These are phyloP conservation scores for Psilocybe sp. DNA, from an alignment of 768 basidiomycete species.

Conservation along the genomic window DNA sequence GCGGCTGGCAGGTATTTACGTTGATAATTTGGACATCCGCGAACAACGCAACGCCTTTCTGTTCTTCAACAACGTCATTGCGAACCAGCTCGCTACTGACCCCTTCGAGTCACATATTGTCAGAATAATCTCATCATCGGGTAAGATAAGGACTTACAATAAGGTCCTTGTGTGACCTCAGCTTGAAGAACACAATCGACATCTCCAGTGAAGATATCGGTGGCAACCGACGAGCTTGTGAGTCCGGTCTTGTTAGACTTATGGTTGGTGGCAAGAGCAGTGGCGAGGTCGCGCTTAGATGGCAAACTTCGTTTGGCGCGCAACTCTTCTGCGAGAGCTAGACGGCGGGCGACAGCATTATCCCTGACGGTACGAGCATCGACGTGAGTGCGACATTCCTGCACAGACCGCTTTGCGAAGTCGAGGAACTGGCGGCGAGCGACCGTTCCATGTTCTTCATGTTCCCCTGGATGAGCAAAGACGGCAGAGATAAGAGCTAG, in stretches of 20 bases:
- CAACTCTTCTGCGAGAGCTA: slow-evolving; percentile 6
- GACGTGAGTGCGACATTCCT: background rate
- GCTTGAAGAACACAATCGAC: slow-evolving; percentile 9
- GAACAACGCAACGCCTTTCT: slow-evolving; percentile 6
- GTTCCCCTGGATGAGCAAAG: slow-evolving; percentile 3
- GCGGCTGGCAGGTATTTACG: slow-evolving; percentile 6
- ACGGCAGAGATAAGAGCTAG: slow-evolving; percentile 1
- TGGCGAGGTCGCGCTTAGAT: slow-evolving; percentile 8
- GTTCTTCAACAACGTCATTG: slow-evolving; percentile 2
- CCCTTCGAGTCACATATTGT: background rate
- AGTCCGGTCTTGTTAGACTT: slow-evolving; percentile 9
- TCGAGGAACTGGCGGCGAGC: slow-evolving; percentile 4
- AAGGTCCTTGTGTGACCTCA: slow-evolving; percentile 9
- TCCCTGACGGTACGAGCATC: slow-evolving; percentile 1
- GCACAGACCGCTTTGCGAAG: background rate
- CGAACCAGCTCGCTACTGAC: slow-evolving; percentile 9
- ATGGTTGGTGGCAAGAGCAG: slow-evolving; percentile 5
- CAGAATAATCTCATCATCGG: background rate
- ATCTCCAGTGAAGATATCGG: slow-evolving; percentile 8
- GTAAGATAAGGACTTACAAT: background rate
- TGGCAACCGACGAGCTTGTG: background rate
- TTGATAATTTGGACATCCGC: slow-evolving; percentile 8
- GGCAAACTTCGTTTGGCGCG: slow-evolving; percentile 4
- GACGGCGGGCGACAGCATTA: slow-evolving; percentile 6
- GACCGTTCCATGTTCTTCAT: slow-evolving; percentile 3